Conservation (phyloP, 1,139 yeast species). For the Scheffersomyces stambukii region DNA sequence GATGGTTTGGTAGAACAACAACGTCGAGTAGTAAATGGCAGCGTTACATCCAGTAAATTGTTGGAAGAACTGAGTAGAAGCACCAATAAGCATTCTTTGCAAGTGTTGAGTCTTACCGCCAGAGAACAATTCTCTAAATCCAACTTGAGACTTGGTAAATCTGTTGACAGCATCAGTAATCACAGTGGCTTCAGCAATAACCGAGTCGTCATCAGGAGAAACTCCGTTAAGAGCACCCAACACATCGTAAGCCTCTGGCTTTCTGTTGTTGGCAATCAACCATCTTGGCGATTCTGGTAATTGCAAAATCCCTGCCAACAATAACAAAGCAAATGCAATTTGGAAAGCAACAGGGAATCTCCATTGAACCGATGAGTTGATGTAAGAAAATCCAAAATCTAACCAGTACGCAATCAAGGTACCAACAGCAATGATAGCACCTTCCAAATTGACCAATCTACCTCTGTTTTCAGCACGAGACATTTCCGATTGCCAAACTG, state of each 20-base stretch:
- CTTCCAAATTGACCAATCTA: constrained; percentile 63
- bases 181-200: constrained; percentile 40
- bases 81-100: constrained; percentile 56
- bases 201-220: constrained; percentile 38
- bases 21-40: constrained; percentile 64
- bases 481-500: constrained; percentile 80
- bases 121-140: constrained; percentile 48
- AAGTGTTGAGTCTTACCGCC: constrained; percentile 57
- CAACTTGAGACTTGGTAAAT: constrained; percentile 33
- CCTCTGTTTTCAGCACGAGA: constrained; percentile 73
- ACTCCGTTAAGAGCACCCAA: constrained; percentile 38
- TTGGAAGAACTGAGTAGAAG: constrained; percentile 56
- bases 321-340: constrained; percentile 33
- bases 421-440: constrained; percentile 68
- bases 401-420: constrained; percentile 73
- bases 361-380: constrained; percentile 47
- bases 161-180: constrained; percentile 41
- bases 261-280: constrained; percentile 53
- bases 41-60: constrained; percentile 66
- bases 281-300: constrained; percentile 76
- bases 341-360: constrained; percentile 47
- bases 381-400: constrained; percentile 67
- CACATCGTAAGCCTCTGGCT: constrained; percentile 44
- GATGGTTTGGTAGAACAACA: constrained; percentile 54
- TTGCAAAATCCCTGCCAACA: constrained; percentile 31